Base-by-base conservation (phyloP, 23 red algal genomes). In the Gracilaria vermiculophylla region DNA sequence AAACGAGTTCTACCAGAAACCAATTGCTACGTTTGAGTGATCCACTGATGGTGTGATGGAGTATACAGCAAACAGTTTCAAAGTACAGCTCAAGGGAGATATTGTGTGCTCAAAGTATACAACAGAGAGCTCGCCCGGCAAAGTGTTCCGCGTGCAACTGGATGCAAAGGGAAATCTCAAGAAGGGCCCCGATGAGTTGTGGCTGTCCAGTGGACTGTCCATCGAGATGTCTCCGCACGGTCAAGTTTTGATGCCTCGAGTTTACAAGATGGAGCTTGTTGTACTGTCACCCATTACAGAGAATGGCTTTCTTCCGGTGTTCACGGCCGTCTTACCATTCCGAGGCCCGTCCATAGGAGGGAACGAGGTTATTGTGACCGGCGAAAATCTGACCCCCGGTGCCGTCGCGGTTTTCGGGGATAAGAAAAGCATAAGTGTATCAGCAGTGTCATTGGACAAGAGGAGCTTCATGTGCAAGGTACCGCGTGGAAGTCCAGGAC, bases 31-130 rank as follows among this genome's bases (percentile, higher is more conserved):
- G 10, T 91, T 91, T 54, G 87, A 91, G 47, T 81, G 66, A 34
- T 85, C 79, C 20, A 93, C 90, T 40, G 31, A 93, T 69, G 90
- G 80, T 47, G 62, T 93, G 36, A 86, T 86, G 41, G 80, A 86
- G 48, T 85, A 85, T 42, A 83, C 77, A 13, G 62, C 90, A 58
- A 80, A 80, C 44, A 62, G 44, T 29, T 85, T 93, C 54, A 80
- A 53, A 14, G 79, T 69, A 5, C 79, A 93, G 72, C 80, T 93
- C 20, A 93, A 93, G 48, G 80, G 69, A 32, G 73, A 86, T 85
- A 50, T 86, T 27, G 39, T 93, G n/a, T 78, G 55, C 55, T 77
- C 90, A 29, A 93, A 93, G 80, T 93, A 85, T 47, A 54, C 90
- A 20, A 91, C 87, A 25, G 49, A 85, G 49, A 80, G 57, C 19